These are phyloP conservation scores for Lepidium aucheri DNA, from an alignment of 345 rosid species.

Conservation along the genomic window DNA sequence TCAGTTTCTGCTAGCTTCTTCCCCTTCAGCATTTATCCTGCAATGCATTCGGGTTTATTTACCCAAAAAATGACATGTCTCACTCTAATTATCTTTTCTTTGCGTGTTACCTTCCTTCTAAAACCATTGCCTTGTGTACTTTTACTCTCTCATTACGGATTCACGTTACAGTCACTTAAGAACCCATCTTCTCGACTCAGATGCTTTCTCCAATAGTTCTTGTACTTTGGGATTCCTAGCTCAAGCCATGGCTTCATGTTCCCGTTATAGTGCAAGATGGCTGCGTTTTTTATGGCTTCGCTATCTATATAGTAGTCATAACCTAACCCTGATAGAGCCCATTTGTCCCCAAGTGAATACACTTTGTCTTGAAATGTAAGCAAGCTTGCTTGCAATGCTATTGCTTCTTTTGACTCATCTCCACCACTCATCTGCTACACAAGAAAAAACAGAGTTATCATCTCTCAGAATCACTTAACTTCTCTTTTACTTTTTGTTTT, in stretches of 20 bases:
- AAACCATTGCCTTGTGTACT: slow-evolving; percentile 5
- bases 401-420: slow-evolving; percentile 40
- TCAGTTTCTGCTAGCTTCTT: slow-evolving; percentile 4
- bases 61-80: slow-evolving; percentile 24
- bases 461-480: background rate
- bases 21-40: slow-evolving; percentile 28
- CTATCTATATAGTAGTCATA: slow-evolving; percentile 47
- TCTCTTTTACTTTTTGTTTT: background rate
- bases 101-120: slow-evolving; percentile 20
- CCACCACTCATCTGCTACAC: slow-evolving; percentile 35
- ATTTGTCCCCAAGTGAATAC: slow-evolving; percentile 46
- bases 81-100: slow-evolving; percentile 8
- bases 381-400: slow-evolving; percentile 58
- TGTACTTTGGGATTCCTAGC: slow-evolving; percentile 75
- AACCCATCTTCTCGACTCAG: slow-evolving; percentile 53
- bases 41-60: slow-evolving; percentile 31
- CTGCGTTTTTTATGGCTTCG: slow-evolving; percentile 48
- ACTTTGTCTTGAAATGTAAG: slow-evolving; percentile 69
- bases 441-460: background rate
- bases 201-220: slow-evolving; percentile 58
- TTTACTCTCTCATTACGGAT: slow-evolving; percentile 35
- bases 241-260: slow-evolving; percentile 99
- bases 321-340: slow-evolving; percentile 84
- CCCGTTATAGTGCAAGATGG: slow-evolving; percentile 84
- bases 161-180: slow-evolving; percentile 80